Base-by-base conservation (phyloP, 164 flowering plant genomes). In the Houttuynia cordata region DNA sequence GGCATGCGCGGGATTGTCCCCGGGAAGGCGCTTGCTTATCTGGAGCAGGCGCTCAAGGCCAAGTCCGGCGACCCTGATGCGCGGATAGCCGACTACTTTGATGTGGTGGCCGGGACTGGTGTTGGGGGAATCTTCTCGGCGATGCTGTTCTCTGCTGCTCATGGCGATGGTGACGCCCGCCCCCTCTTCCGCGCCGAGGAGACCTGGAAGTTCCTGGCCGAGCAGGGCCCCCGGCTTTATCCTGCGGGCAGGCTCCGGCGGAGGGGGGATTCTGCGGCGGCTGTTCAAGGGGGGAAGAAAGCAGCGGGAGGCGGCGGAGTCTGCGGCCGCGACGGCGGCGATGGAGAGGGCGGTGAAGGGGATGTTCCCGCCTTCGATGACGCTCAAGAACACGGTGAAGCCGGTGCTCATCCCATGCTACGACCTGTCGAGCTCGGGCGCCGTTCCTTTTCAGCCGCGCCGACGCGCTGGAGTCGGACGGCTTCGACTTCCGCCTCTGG, bases 391-490 rank as follows among this genome's bases (percentile, higher is more conserved):
- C 67, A 88, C 99, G 42, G 53, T 93, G 53, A 93, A 90, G 59
- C 99, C 99, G 53, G 87, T 93, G 24, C 53, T 93, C 60, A 83
- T 93, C 3, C 96, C 99, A 0, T 93, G 99, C 72, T 93, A 86
- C 67, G 99, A 93, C 64, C 74, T 93, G 0, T 76, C 89, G 37
- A 90, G 87, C 58, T 66, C 92, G 67, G n/a, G 94, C 99, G 58
- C 96, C 99, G 63, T 88, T 90, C 61, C 62, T 93, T 45, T 93
- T 93, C 76, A 88, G 95, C 1, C 67, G 99, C 23, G 99, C 99
- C 39, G 97, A 88, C 65, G 97, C 99, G 9, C 70, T 87, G 4
- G 99, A 90, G 59, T 73, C 85, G 8, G 86, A 84, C 65, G 79
- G 96, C 73, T 90, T 68, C 62, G 92, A 93, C 53, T 93, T 93